A percentile compares a stretch with the other conserved stretches of the same genome.
Conservation (phyloP, 1,284 basidiomycete species). For the Ustilago cynodontis region DNA sequence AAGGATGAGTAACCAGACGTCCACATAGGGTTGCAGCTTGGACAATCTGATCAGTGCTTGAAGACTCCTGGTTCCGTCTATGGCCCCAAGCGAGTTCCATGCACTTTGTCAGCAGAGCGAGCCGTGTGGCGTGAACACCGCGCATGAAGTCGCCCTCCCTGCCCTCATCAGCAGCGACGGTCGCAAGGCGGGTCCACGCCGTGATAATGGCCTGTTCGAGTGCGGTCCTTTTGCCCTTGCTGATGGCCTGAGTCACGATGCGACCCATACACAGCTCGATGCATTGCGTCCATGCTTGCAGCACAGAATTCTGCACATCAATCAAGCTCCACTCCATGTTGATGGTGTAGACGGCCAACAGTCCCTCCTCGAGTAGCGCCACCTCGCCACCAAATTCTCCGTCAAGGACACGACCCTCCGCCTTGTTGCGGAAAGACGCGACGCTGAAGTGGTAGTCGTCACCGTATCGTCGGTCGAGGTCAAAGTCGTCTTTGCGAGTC, state of each 20-base stretch:
- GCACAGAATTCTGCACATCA: conserved; percentile 80
- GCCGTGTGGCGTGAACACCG: conserved; percentile 80
- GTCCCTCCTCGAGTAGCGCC: conserved; percentile 61
- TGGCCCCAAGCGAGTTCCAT: conserved; percentile 78
- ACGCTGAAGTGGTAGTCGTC: conserved; percentile 79
- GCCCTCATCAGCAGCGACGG: conserved; percentile 76
- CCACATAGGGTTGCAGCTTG: conserved; percentile 77
- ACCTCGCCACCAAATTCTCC: conserved; percentile 36
- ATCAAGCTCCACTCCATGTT: conserved; percentile 87
- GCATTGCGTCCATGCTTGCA: conserved; percentile 83
- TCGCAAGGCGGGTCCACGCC: conserved; percentile 50
- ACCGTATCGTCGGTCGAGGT: conserved; percentile 77
- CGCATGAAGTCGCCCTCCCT: conserved; percentile 86
- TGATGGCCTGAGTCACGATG: conserved; percentile 76
- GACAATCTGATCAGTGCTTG: conserved; percentile 74
- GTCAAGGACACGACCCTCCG: conserved; percentile 62
- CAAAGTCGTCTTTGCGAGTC: conserved; percentile 75
- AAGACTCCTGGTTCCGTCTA: conserved; percentile 69
- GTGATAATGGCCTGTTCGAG: conserved; percentile 40
- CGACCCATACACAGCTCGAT: conserved; percentile 75
- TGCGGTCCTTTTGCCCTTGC: conserved; percentile 71
- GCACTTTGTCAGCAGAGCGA: conserved; percentile 80
- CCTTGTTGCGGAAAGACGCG: conserved; percentile 57
- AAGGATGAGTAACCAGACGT: conserved; percentile 78
- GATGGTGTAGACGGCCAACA: conserved; percentile 74